A percentile compares a stretch with the other conserved stretches of the same genome.
phyloP scores from a whole-genome alignment of 2,329 filamentous ascomycete genomes.

The Ophiostoma perfectum region DNA sequence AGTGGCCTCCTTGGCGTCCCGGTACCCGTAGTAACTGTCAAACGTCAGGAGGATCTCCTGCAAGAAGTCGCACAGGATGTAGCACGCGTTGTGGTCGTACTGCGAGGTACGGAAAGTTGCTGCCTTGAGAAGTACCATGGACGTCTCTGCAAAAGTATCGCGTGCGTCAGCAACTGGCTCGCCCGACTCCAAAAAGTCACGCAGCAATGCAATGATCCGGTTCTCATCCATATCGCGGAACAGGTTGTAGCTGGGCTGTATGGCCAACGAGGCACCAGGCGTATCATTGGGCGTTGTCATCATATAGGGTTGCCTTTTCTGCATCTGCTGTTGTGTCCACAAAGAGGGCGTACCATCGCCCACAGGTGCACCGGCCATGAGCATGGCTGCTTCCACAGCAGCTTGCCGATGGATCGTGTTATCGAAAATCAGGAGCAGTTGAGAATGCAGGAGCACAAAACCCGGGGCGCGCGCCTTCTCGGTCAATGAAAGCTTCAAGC shows the following conservation, averaged over 20 bases:
- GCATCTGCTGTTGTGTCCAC: constrained; percentile 14
- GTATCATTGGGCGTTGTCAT: constrained; percentile 35
- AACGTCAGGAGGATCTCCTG: constrained; percentile 71
- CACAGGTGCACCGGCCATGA: constrained; percentile 21
- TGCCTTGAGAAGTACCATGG: constrained; percentile 66
- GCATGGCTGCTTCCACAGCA: constrained; percentile 42
- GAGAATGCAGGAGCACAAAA: constrained; percentile 73
- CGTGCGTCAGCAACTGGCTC: constrained; percentile 43
- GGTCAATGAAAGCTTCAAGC: constrained; percentile 42
- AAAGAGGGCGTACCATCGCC: background rate
- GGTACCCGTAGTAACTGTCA: constrained; percentile 42
- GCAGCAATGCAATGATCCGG: constrained; percentile 71
- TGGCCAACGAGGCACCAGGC: constrained; percentile 38
- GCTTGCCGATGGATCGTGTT: constrained; percentile 75
- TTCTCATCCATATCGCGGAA: constrained; percentile 84
- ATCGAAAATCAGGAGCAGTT: constrained; percentile 73
- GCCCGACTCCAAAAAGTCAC: constrained; percentile 64
- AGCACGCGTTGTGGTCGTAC: constrained; percentile 78
- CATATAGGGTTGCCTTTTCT: constrained; percentile 19
- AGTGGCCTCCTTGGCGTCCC: constrained; percentile 16
- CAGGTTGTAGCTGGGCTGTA: constrained; percentile 56
- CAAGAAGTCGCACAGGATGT: constrained; percentile 84
- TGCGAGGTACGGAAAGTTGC: constrained; percentile 69
- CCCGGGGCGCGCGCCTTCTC: constrained; percentile 65
- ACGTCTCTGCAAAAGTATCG: constrained; percentile 69